Conservation (phyloP, 148 eudicot genomes). For the Silene latifolia region DNA sequence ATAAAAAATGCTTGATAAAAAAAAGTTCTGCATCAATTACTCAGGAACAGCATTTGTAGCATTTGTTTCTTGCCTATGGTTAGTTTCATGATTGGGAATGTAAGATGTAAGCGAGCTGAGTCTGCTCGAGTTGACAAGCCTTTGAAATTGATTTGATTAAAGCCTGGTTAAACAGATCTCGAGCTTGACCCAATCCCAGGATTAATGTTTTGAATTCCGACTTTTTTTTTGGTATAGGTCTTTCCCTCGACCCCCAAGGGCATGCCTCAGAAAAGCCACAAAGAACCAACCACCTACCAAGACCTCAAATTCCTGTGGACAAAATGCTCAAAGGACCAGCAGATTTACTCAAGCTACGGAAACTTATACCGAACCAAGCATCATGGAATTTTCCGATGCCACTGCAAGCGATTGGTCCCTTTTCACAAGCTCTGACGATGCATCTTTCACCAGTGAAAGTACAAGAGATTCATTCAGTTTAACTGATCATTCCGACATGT, state of each 20-base stretch:
- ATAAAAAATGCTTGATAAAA: too few relatives aligned
- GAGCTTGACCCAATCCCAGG: too few relatives aligned
- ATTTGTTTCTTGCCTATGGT: too few relatives aligned
- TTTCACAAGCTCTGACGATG: constrained; percentile 94
- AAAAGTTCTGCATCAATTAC: too few relatives aligned
- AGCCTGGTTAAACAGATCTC: too few relatives aligned
- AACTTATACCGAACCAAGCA: constrained; percentile 31
- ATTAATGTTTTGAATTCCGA: not conserved
- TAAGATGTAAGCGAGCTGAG: too few relatives aligned
- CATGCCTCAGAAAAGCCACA: constrained; percentile 30
- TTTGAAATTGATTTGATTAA: too few relatives aligned
- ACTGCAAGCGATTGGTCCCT: constrained; percentile 86
- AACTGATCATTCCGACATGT: constrained; percentile 48
- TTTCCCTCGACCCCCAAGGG: constrained; percentile 61
- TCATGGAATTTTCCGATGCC: constrained; percentile 53
- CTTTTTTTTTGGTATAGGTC: constrained; percentile 40
- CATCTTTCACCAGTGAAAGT: constrained; percentile 89
- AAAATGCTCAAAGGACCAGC: constrained; percentile 32
- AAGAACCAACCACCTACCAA: constrained; percentile 36
- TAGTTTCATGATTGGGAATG: too few relatives aligned
- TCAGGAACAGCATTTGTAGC: too few relatives aligned
- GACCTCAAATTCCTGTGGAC: constrained; percentile 33
- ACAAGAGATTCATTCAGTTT: constrained; percentile 85
- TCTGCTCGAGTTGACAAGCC: too few relatives aligned
- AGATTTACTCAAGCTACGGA: constrained; percentile 34